Base-by-base conservation (phyloP, 2,329 filamentous ascomycete species). In the Sordariomycetes sp. region DNA sequence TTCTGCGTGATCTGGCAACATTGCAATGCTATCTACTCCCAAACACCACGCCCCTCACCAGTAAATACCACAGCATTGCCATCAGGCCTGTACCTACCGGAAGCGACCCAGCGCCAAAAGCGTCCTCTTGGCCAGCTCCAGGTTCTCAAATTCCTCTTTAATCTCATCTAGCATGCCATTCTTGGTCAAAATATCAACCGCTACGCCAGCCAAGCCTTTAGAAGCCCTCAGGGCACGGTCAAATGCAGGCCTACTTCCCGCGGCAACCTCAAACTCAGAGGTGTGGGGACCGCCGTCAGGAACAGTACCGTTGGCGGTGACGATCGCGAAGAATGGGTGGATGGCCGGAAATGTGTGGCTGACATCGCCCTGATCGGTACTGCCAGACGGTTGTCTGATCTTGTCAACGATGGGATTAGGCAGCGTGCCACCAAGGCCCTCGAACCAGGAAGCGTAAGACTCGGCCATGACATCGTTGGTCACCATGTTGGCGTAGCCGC, bases 221-320 rank as follows among this genome's bases (percentile, higher is more conserved):
- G 58, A 66, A 1, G 64, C 65, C 33, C 60, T 54, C 17, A 72
- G 42, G 0, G 66, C 58, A 29, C 62, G 56, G 19, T 61, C 49
- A 36, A 70, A 71, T 0, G 66, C 64, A 12, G 58, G 56, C 17
- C 52, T 55, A 0, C 64, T 72, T 4, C 69, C 68, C 0, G 69
- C 62, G 0, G 70, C 65, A 4, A 55, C 50, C 8, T 68, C 65
- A 42, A 73, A 79, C 0, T 65, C 61, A 0, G 65, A 62, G 7
- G 63, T 78, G 39, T 72, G 72, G 14, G 71, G 70, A 0, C 67
- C 64, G 16, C 32, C 14, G 10, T 21, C 31, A 6, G 39, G 36
- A 4, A 25, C 26, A n/a, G 31, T 42, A 16, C 47, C 48, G 17
- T 51, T 46, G 12, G 42, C 46, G 24, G 32, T 46, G 0, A 37